Base-by-base conservation (phyloP, 139 green algal genomes). In the Chlamydomonas eustigma region DNA sequence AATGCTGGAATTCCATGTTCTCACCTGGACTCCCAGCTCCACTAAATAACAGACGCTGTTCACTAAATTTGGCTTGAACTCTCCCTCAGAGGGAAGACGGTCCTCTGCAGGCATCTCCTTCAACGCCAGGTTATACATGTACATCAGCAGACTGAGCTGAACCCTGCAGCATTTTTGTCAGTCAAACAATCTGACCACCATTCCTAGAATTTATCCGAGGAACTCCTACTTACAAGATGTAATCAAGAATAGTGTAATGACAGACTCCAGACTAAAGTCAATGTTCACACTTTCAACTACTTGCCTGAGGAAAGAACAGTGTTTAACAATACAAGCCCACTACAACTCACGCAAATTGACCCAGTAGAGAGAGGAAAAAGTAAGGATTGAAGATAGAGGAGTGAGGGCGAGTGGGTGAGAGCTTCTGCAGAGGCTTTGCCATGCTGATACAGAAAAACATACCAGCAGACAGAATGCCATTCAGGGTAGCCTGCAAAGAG, bases 1-100 rank as follows among this genome's bases (percentile, higher is more conserved):
- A n/a, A n/a, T n/a, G n/a, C n/a, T n/a, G n/a, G n/a, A n/a, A n/a
- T 22, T 58, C 44, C 52, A 25, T 31, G 8, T 25, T 28, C n/a
- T 33, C 50, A 87, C 83, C 86, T 94, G 88, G 52, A 96, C 92
- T 80, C 88, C 80, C 30, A 92, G 91, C 79, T 96, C 94, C 34
- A 93, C 90, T 35, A 97, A 84, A 86, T 96, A 99, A 81, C 91
- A 97, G 2, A 97, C 90, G 25, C 88, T 97, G 91, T 99, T 99
- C 51, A 99, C 93, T 22, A 99, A 80, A 88, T 99, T 99, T 80
- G 94, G 93, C 80, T 91, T 84, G 79, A 99, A 99, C 50, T 92
- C 88, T 2, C 80, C 71, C 70, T 98, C 94, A 1, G 84, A 83
- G 44, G 88, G 72, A 78, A 94, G 91, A 30, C 78, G 74, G 37